Percentiles rank a stretch among this genome's conserved stretches.
phyloP scores from a whole-genome alignment of 768 basidiomycete species.

The Lentinula raphanica region DNA sequence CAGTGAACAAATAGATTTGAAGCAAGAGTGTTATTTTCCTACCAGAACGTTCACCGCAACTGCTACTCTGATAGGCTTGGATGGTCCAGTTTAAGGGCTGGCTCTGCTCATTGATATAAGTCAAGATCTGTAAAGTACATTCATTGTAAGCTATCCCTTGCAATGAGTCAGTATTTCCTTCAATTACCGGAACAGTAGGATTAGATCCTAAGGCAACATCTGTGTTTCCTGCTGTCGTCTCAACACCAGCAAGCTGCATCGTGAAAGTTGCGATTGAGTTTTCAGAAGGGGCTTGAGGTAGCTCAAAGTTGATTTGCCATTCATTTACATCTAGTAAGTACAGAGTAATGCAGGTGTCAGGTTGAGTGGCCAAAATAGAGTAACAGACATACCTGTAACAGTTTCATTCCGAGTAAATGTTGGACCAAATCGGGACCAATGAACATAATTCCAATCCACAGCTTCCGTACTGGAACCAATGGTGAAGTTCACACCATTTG shows the following conservation, averaged over 20 bases:
- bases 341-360: neutral
- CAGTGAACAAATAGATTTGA: neutral
- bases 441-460: constrained; percentile 23
- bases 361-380: neutral
- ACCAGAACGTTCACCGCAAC: constrained; percentile 23
- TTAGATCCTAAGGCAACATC: constrained; percentile 9
- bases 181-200: constrained; percentile 8
- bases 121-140: neutral
- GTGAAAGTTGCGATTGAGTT: constrained; percentile 18
- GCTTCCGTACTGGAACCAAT: constrained; percentile 18
- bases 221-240: constrained; percentile 23
- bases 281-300: constrained; percentile 5
- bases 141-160: neutral
- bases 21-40: neutral
- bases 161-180: neutral
- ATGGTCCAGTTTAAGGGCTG: constrained; percentile 6
- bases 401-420: constrained; percentile 18
- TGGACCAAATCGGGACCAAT: constrained; percentile 22
- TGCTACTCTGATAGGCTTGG: constrained; percentile 17
- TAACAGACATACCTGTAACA: constrained; percentile 13
- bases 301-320: constrained; percentile 23
- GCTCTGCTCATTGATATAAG: neutral
- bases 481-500: constrained; percentile 23
- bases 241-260: constrained; percentile 21
- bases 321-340: constrained; percentile 11